Evolutionary conservation across 2,329 filamentous ascomycete genomes (phyloP).

Genomic region (Pseudogymnoascus verrucosus): DNA sequence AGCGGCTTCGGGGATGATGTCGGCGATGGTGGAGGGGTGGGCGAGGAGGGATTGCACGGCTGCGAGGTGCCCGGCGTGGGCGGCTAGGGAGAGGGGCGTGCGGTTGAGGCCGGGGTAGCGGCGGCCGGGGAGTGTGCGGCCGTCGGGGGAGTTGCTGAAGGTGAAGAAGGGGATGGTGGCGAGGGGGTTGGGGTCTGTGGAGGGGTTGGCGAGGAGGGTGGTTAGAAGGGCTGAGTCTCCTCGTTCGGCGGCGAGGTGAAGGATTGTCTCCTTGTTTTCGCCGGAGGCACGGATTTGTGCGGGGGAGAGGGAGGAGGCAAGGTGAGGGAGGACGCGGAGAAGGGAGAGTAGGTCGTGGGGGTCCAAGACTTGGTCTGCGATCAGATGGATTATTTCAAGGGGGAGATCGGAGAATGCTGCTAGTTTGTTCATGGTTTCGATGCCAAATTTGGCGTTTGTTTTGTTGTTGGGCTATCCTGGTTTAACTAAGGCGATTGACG

Average conservation of each 20-base stretch:
- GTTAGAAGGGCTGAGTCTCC: neutral
- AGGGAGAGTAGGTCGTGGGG: neutral
- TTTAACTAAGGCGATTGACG: neutral
- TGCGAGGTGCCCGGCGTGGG: neutral
- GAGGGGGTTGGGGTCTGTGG: neutral
- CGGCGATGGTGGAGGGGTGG: neutral
- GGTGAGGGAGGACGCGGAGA: neutral
- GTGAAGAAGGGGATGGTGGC: neutral
- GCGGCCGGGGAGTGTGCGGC: neutral
- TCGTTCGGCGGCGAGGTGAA: neutral
- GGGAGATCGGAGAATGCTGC: neutral
- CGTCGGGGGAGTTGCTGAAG: neutral
- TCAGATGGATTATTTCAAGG: neutral
- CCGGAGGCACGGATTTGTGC: neutral
- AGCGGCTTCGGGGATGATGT: too few relatives aligned
- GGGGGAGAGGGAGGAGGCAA: neutral
- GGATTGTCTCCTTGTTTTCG: neutral
- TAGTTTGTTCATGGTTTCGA: neutral
- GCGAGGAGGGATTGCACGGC: neutral
- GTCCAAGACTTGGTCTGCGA: neutral
- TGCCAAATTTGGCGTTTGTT: neutral
- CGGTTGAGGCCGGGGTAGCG: neutral
- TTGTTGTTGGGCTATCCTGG: neutral
- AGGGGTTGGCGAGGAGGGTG: neutral
- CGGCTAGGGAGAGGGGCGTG: neutral